Conservation (phyloP, 2,329 filamentous ascomycete genomes). For the Penicillium sp. region DNA sequence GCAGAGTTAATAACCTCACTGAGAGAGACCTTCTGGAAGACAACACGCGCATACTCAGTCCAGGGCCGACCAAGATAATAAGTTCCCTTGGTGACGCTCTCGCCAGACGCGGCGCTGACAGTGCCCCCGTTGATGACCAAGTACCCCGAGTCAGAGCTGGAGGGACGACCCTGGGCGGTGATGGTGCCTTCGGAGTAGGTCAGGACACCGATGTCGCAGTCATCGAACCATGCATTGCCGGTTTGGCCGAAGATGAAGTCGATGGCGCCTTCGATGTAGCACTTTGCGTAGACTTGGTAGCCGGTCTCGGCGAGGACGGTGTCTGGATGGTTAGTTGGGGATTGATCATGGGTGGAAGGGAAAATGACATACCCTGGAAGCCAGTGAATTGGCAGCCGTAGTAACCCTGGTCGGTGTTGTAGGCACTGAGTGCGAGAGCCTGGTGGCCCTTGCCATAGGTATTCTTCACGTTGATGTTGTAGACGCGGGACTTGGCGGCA, state of each 20-base stretch:
- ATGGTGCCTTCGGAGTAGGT: constrained; percentile 18
- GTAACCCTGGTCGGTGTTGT: constrained; percentile 25
- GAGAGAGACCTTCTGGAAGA: constrained; percentile 28
- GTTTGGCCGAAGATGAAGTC: constrained; percentile 30
- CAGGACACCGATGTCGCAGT: constrained; percentile 43
- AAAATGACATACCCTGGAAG: constrained; percentile 32
- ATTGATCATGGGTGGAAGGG: neutral
- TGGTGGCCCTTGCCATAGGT: constrained; percentile 39
- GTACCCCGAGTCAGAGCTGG: constrained; percentile 29
- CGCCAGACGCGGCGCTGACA: constrained; percentile 52
- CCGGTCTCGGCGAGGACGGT: constrained; percentile 38
- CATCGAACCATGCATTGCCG: constrained; percentile 46
- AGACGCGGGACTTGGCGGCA: constrained; percentile 23
- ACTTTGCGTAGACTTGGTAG: constrained; percentile 35
- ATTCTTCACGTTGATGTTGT: constrained; percentile 44
- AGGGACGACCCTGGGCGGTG: constrained; percentile 29
- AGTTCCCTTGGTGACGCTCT: constrained; percentile 23
- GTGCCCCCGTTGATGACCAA: constrained; percentile 65
- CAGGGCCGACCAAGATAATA: constrained; percentile 31
- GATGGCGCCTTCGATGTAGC: constrained; percentile 38
- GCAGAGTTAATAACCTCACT: constrained; percentile 27
- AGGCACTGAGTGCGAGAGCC: constrained; percentile 36
- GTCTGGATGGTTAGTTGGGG: constrained; percentile 2
- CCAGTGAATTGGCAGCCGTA: constrained; percentile 28
- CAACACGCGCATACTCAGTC: constrained; percentile 27